Percentiles rank a stretch among this genome's conserved stretches.
Conservation (phyloP, 2,329 filamentous ascomycete species). For the Colletotrichum sublineola region DNA sequence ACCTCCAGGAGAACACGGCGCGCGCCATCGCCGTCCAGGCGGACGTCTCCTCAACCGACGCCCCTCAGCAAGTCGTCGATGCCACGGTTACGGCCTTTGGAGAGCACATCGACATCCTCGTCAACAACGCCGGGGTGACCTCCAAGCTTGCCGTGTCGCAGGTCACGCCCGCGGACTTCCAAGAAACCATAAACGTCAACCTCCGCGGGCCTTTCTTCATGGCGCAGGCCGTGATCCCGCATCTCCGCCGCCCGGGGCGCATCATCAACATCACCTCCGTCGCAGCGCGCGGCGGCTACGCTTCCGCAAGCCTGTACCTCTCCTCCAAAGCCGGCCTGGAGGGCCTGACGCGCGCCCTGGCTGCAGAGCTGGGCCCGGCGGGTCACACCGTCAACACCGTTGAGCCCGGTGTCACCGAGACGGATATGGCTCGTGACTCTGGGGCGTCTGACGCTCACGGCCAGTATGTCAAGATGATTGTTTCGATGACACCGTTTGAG, state of each 20-base stretch:
- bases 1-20: not conserved
- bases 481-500: slow-evolving; percentile 21
- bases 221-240: slow-evolving; percentile 16
- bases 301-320: slow-evolving; percentile 12
- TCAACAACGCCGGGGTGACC: slow-evolving; percentile 30
- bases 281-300: slow-evolving; percentile 22
- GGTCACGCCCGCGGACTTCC: slow-evolving; percentile 14
- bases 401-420: slow-evolving; percentile 24
- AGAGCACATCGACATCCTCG: slow-evolving; percentile 30
- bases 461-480: slow-evolving; percentile 13
- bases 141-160: slow-evolving; percentile 1
- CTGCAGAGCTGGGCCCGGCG: slow-evolving; percentile 25
- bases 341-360: slow-evolving; percentile 19
- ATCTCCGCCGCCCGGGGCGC: slow-evolving; percentile 15
- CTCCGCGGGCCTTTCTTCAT: slow-evolving; percentile 28
- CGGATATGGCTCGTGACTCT: slow-evolving; percentile 19
- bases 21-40: not conserved
- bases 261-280: slow-evolving; percentile 33
- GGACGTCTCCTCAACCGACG: slow-evolving; percentile 8
- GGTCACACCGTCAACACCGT: slow-evolving; percentile 30
- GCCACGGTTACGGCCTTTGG: not conserved
- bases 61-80: not conserved
- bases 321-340: slow-evolving; percentile 28
- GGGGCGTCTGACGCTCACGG: slow-evolving; percentile 6
- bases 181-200: slow-evolving; percentile 11